Percentiles rank a stretch among this genome's conserved stretches.
Evolutionary conservation across 352 stramenopile species (phyloP).

Genomic region (Elongisporangium anandrum): DNA sequence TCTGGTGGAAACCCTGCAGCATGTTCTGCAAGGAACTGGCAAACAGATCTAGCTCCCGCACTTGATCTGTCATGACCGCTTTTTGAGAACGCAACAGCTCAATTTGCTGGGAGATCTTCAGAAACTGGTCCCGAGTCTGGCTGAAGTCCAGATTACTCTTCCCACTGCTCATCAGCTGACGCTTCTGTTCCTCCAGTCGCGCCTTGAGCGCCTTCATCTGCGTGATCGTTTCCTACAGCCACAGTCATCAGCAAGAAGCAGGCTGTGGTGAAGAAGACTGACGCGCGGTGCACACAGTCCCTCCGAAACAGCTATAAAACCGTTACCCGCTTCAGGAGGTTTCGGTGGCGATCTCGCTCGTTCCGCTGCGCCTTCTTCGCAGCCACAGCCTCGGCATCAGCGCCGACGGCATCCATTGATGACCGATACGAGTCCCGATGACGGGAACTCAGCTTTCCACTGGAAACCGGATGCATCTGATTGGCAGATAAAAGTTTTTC

Average conservation of each 20-base stretch:
- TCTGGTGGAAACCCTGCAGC: constrained; percentile 33
- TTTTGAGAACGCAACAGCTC: constrained; percentile 42
- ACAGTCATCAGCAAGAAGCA: not conserved
- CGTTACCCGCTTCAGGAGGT: constrained; percentile 43
- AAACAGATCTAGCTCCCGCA: constrained; percentile 44
- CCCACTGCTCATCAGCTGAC: constrained; percentile 16
- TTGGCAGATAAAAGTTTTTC: not conserved
- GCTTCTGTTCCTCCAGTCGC: constrained; percentile 42
- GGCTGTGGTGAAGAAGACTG: not conserved
- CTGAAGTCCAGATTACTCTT: constrained; percentile 4
- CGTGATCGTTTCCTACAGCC: constrained; percentile 37
- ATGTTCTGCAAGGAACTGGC: constrained; percentile 53
- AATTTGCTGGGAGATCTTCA: constrained; percentile 36
- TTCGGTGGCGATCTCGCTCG: constrained; percentile 53
- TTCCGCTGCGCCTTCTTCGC: constrained; percentile 42
- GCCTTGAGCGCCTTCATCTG: constrained; percentile 39
- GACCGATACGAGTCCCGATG: constrained; percentile 6
- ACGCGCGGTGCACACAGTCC: not conserved
- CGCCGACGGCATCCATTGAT: constrained; percentile 19
- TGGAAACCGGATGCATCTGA: not conserved
- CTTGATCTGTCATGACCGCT: constrained; percentile 25
- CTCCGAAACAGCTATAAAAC: not conserved
- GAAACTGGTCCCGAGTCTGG: constrained; percentile 28
- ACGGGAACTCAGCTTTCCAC: not conserved
- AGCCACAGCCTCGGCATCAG: not conserved